Evolutionary conservation across 768 basidiomycete species (phyloP).

Genomic region (Russula lepida): DNA sequence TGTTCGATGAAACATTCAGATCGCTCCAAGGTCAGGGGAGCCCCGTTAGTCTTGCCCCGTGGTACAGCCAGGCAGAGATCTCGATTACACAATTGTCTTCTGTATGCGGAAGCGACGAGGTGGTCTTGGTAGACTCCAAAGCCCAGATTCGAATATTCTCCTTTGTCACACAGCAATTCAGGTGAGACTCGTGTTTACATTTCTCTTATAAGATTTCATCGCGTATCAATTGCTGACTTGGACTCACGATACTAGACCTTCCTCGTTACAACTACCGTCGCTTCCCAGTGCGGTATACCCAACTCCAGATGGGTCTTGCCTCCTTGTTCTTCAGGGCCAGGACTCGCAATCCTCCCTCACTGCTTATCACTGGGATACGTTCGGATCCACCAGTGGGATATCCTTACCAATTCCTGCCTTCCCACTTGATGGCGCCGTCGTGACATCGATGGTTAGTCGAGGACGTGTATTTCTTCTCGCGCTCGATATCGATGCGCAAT

Average conservation of each 20-base stretch:
- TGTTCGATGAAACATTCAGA: constrained; percentile 38
- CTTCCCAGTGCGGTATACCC: constrained; percentile 32
- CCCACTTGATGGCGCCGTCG: constrained; percentile 21
- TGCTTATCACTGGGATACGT: constrained; percentile 48
- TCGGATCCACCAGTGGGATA: constrained; percentile 44
- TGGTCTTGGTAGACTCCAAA: constrained; percentile 40
- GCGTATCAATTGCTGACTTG: background rate
- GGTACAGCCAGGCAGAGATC: constrained; percentile 31
- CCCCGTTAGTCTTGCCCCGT: constrained; percentile 32
- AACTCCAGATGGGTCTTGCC: constrained; percentile 48
- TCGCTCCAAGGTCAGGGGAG: constrained; percentile 37
- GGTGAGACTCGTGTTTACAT: constrained; percentile 28
- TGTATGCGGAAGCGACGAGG: constrained; percentile 43
- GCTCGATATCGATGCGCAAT: constrained; percentile 29
- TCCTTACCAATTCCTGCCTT: constrained; percentile 28
- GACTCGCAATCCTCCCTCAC: constrained; percentile 21
- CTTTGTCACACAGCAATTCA: constrained; percentile 42
- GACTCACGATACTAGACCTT: constrained; percentile 30
- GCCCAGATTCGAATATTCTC: constrained; percentile 44
- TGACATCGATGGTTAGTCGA: constrained; percentile 42
- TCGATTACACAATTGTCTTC: constrained; percentile 34
- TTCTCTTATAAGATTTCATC: background rate
- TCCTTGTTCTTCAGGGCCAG: constrained; percentile 30
- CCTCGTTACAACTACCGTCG: constrained; percentile 32
- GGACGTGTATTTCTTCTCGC: constrained; percentile 36